Evolutionary conservation across 176 grass and related monocot genomes (phyloP).

Genomic region (Stipa capillata): DNA sequence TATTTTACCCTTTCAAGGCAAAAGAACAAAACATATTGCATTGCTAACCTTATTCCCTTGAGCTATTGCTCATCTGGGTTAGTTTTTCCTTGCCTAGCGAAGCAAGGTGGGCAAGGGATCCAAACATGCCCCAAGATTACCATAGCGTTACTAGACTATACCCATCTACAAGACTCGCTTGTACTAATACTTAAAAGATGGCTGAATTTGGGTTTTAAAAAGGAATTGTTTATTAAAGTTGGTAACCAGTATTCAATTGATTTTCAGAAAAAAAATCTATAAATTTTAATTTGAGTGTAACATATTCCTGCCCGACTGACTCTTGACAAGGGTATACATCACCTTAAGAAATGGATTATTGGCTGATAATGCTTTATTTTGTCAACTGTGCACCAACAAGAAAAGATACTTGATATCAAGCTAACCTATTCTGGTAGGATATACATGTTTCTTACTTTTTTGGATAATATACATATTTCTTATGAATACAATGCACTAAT

Average conservation of each 20-base stretch:
- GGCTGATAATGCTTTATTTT: neutral
- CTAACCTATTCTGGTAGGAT: neutral
- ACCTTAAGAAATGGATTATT: neutral
- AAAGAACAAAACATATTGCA: neutral
- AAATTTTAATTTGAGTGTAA: neutral
- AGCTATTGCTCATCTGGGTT: neutral
- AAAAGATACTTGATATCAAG: no score
- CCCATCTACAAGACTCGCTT: neutral
- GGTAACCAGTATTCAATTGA: neutral
- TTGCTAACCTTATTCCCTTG: neutral
- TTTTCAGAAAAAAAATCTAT: neutral
- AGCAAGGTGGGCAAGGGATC: neutral
- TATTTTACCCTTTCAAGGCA: neutral
- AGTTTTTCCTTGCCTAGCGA: neutral
- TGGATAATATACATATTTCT: no score
- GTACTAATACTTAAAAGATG: neutral
- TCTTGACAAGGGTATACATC: neutral
- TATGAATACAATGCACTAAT: neutral
- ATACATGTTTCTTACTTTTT: neutral
- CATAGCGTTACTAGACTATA: neutral
- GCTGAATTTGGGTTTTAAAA: neutral
- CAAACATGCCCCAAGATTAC: neutral
- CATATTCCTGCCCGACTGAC: neutral
- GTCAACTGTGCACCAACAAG: neutral
- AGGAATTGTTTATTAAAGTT: neutral